Base-by-base conservation (phyloP, 305 asterid species). In the Ruellia speciosa region DNA sequence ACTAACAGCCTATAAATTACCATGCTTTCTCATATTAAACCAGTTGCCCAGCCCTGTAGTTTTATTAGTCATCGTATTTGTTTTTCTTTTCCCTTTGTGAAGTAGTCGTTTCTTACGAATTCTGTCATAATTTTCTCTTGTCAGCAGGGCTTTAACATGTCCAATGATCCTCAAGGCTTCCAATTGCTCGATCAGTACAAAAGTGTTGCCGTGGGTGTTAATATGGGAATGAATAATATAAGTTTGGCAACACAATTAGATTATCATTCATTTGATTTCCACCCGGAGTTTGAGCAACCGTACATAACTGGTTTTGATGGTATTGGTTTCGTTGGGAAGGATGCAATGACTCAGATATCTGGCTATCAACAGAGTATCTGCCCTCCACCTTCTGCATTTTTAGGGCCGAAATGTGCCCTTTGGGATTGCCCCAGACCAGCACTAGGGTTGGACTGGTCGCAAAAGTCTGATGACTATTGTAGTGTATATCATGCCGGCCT, bases 391-490 rank as follows among this genome's bases (percentile, higher is more conserved):
- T 79, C 86, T 63, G 96, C 97, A 14, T 93, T 89, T 68, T 74
- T 89, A 69, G 99, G 99, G 50, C 96, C 97, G 63, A 93, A 86
- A 72, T 93, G 99, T 71, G 95, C 99, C 53, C 95, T 93, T 51
- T 93, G 99, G 99, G 99, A 93, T 65, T 93, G 99, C 66, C 81
- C 97, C 16, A 76, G 97, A 59, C 97, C 97, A 62, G 97, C 97
- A 0, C 74, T 81, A 57, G 78, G 89, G 59, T 70, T 74, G 46
- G 92, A 81, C 34, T 88, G 97, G 97, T 84, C 87, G 64, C 83
- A 80, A 57, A 82, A 82, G 69, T 75, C 94, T 18, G 89, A 80
- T 65, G 88, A 93, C 72, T 93, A 84, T 74, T 93, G 99, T 78
- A 86, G 94, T 62, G 48, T 54, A 45, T 76, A 68, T 74, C 99